Evolutionary conservation across 805 yeast species (phyloP), one percentile per base, ranked within the genome.

Genomic region (Spathaspora gorwiae): DNA sequence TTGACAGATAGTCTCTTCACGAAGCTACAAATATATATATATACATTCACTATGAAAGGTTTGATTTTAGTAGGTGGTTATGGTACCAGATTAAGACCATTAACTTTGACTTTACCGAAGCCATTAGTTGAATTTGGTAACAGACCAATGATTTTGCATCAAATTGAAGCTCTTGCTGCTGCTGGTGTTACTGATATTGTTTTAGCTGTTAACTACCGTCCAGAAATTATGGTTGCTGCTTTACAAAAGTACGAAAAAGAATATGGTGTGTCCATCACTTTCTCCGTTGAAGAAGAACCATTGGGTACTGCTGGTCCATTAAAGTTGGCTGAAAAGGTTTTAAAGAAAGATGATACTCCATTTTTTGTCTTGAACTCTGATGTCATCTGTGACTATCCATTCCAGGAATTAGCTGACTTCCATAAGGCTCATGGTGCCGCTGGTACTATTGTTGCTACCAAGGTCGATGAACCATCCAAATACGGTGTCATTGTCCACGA

Each of bases 171-270:
- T 44, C 78, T 94, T 53, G 97, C 98, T 51, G 83, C 83, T 52
- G 99, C 99, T 57, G 99, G 99, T 66, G 97, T 94, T 68, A 94
- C 96, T 49, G 99, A 94, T 72, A 90, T 94, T 60, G 99, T 94
- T 38, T 76, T 94, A 59, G 99, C 99, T 51, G 99, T 94, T 59
- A 94, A 94, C 83, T 94, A 94, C 83, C 86, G 97, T 72, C 99
- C 99, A 50, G 99, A 94, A 77, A 96, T 90, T 55, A 94, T 94
- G 99, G 98, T 92, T 54, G 83, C 87, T 57, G 85, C 98, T 50
- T 80, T 94, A 64, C 79, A 94, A 74, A 82, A 90, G 73, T 94
- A 92, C 80, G 98, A 94, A 76, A 76, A 84, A 65, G 89, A 84
- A 70, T 94, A 88, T 72, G 97, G 97, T 69, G 96, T 94, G 54